phyloP scores from a whole-genome alignment of 495 filamentous ascomycete genomes.

The Penicillium subrubescens region DNA sequence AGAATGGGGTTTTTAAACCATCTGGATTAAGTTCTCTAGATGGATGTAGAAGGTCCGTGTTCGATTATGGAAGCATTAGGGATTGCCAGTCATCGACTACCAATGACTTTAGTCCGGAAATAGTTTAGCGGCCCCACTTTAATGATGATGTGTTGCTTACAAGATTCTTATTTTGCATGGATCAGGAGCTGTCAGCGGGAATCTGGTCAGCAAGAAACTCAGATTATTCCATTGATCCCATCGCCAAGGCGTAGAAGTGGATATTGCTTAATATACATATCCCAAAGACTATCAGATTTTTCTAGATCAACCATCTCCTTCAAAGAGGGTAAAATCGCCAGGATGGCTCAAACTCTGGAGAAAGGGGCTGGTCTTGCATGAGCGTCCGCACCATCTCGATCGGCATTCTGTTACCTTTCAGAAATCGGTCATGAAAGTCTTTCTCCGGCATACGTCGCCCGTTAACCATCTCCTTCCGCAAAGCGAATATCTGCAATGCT shows the following conservation, averaged over 20 bases:
- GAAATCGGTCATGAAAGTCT: slow-evolving; percentile 50
- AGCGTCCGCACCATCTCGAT: slow-evolving; percentile 53
- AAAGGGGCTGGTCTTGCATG: slow-evolving; percentile 22
- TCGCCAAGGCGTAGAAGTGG: neutral
- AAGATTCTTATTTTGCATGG: neutral
- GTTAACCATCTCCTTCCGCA: slow-evolving; percentile 42
- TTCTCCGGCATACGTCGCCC: slow-evolving; percentile 39
- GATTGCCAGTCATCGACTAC: slow-evolving; percentile 14
- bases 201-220: neutral
- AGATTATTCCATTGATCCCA: neutral
- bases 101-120: slow-evolving; percentile 1
- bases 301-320: too few relatives aligned
- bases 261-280: neutral
- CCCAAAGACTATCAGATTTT: too few relatives aligned
- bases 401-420: slow-evolving; percentile 51
- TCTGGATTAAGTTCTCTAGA: slow-evolving; percentile 4
- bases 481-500: slow-evolving; percentile 46
- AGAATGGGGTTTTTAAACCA: slow-evolving; percentile 12
- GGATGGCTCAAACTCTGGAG: slow-evolving; percentile 8
- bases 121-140: slow-evolving; percentile 1
- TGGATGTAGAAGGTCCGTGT: slow-evolving; percentile 13
- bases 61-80: slow-evolving; percentile 26
- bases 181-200: neutral
- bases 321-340: slow-evolving; percentile 23
- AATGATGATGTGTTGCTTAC: slow-evolving; percentile 16